Evolutionary conservation across 768 basidiomycete genomes (phyloP), one percentile per base, ranked within the genome.

Genomic region (Hericium alpestre): DNA sequence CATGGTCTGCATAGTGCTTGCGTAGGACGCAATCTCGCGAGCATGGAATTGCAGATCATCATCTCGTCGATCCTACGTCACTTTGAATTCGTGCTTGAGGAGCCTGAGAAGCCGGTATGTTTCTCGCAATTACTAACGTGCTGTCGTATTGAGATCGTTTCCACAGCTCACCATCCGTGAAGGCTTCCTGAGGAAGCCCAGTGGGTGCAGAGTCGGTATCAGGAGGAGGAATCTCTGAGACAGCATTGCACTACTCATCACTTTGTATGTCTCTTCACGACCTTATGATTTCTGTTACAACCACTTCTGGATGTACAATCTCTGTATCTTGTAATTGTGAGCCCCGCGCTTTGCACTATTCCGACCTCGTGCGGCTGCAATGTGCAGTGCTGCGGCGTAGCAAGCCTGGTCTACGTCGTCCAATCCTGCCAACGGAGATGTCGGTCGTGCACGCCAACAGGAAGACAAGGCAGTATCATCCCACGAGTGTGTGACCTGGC

Each of bases 171-270:
- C 80, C 39, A 90, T 85, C 1, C 74, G 81, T 15, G 92, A 95
- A 72, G 93, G 93, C 2, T 94, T 95, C 73, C 72, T 94, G 59
- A 76, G 92, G 62, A 94, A 93, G 73, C 91, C 91, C 0, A 69
- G 87, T 32, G 73, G 70, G 18, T 92, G 90, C 65, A 72, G 67
- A 54, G 83, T 93, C 47, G 88, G 90, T 22, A 78, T 93, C 64
- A 82, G 76, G 68, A 79, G 83, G 49, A 76, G 89, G 56, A 77
- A 81, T n/a, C 39, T 60, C 11, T 65, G 49, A 51, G 49, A 25
- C 12, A 46, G 9, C 18, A n/a, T 18, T 4, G 16, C 43, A n/a
- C 13, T n/a, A 15, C 16, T n/a, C 43, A 18, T 46, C 3, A 6
- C 43, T 18, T 46, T 46, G 43, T 8, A 46, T 20, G 43, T 46